Evolutionary conservation across 495 filamentous ascomycete species (phyloP).

Genomic region (Daldinia decipiens): DNA sequence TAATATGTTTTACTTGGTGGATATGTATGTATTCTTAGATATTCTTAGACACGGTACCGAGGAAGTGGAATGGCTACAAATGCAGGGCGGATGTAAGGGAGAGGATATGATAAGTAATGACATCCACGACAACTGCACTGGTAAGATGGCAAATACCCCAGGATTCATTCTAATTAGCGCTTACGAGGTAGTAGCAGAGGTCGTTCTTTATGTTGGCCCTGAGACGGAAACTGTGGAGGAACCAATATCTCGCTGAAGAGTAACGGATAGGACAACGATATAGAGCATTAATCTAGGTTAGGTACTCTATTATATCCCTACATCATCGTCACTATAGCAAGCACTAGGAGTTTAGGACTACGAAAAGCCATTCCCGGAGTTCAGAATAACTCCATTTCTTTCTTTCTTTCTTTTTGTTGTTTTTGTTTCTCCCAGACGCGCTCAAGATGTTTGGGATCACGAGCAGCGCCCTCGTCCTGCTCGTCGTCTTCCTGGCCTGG

Average conservation of each 20-base stretch:
- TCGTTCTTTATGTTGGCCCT: neutral
- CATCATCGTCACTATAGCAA: neutral
- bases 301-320: neutral
- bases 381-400: neutral
- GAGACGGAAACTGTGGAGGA: conserved; percentile 6
- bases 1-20: neutral
- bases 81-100: neutral
- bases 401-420: no score
- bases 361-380: neutral
- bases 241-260: conserved; percentile 1
- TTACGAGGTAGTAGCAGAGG: conserved; percentile 13
- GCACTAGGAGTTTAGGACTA: no score
- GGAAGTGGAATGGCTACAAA: neutral
- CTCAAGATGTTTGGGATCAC: conserved; percentile 30
- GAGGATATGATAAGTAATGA: conserved; percentile 18
- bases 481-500: conserved; percentile 23
- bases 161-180: conserved; percentile 15
- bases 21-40: no score
- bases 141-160: neutral
- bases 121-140: neutral
- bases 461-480: conserved; percentile 15
- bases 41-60: conserved; percentile 6
- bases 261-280: neutral
- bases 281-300: no score
- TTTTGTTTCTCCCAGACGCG: neutral